A percentile compares a stretch with the other conserved stretches of the same genome.
These are phyloP conservation scores for Amanita exitialis DNA, from an alignment of 768 basidiomycete genomes.

Conservation along the genomic window DNA sequence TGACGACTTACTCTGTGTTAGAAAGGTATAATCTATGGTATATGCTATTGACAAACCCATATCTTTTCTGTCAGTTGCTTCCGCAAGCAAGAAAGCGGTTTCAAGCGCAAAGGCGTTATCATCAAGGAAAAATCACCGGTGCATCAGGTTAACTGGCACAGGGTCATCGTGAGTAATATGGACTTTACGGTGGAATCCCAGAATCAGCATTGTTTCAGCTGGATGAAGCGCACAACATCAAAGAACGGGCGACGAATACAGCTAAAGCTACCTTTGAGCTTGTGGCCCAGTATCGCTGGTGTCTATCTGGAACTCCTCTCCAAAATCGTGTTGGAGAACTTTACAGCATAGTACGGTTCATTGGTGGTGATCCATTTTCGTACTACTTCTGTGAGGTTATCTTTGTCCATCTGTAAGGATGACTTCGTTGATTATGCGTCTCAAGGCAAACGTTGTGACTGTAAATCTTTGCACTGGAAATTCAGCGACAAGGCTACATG, in stretches of 20 bases:
- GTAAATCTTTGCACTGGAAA: conserved; percentile 93
- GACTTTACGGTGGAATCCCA: not conserved
- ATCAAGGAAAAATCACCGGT: conserved; percentile 84
- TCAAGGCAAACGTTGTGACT: conserved; percentile 80
- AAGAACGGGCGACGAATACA: conserved; percentile 89
- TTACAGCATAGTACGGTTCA: conserved; percentile 87
- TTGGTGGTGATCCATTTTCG: conserved; percentile 89
- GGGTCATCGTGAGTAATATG: conserved; percentile 50
- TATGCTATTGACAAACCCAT: not conserved
- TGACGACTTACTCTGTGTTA: conserved; percentile 82
- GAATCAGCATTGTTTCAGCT: conserved; percentile 33
- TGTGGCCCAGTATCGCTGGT: conserved; percentile 78
- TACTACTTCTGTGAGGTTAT: conserved; percentile 74
- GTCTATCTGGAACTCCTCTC: conserved; percentile 90
- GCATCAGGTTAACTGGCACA: conserved; percentile 79
- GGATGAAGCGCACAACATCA: conserved; percentile 97
- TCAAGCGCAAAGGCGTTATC: conserved; percentile 75
- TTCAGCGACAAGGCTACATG: conserved; percentile 79
- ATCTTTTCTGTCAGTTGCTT: conserved; percentile 46
- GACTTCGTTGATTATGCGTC: conserved; percentile 1
- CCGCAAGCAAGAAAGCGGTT: conserved; percentile 88
- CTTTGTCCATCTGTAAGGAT: not conserved
- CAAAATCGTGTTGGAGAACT: conserved; percentile 99
- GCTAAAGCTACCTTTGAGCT: conserved; percentile 96
- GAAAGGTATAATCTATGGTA: conserved; percentile 38